These are phyloP conservation scores for Aspergillus awamori DNA, from an alignment of 2,329 filamentous ascomycete species.

Conservation along the genomic window DNA sequence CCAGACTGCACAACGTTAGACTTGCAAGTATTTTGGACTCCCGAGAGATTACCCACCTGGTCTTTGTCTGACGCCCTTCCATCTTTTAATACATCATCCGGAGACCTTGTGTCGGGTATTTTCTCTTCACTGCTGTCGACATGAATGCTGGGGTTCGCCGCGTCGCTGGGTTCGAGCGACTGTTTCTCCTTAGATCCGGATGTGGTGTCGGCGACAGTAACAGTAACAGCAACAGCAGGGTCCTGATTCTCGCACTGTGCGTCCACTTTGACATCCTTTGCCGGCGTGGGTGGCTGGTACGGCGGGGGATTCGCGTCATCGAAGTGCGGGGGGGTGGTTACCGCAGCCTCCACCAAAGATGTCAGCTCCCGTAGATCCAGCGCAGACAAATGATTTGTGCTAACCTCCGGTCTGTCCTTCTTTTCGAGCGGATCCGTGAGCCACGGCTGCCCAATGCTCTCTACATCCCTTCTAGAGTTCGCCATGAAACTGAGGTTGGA, in stretches of 20 bases:
- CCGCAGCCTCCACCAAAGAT: constrained; percentile 37
- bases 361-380: constrained; percentile 38
- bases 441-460: constrained; percentile 44
- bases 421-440: constrained; percentile 32
- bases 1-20: constrained; percentile 14
- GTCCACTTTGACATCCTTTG: not conserved
- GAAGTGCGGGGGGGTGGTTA: constrained; percentile 29
- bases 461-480: constrained; percentile 37
- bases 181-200: not conserved
- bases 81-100: not conserved
- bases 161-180: not conserved
- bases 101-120: not conserved
- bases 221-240: not conserved
- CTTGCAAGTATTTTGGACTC: not conserved
- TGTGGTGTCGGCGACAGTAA: not conserved
- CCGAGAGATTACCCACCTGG: constrained; percentile 7
- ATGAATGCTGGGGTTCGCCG: not conserved
- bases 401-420: constrained; percentile 18
- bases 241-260: not conserved
- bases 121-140: not conserved
- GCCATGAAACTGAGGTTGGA: constrained; percentile 30
- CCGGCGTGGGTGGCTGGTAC: constrained; percentile 17
- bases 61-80: not conserved
- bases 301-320: constrained; percentile 28
- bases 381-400: constrained; percentile 29